Base-by-base conservation (phyloP, 1,284 basidiomycete genomes). In the Quambalaria eucalypti region DNA sequence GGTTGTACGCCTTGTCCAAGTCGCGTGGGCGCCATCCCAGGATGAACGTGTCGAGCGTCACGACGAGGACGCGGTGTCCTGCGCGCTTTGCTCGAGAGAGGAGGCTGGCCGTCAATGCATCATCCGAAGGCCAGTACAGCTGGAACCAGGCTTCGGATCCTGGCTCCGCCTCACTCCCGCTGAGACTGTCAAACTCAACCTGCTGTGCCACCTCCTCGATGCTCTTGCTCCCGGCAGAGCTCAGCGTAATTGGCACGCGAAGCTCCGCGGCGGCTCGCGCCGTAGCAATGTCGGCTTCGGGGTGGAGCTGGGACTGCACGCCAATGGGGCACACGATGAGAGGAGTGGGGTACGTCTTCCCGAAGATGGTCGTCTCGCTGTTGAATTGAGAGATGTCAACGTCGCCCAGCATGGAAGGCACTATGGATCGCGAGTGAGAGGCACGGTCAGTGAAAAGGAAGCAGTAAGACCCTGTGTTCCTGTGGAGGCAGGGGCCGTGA, bases 51-150 rank as follows among this genome's bases (percentile, higher is more conserved):
- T 71, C 69, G 10, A 71, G 59, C 10, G 69, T 71, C n/a, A 71
- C 64, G 47, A 88, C 81, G 29, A 88, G 82, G 21, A 82, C 82
- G 6, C 77, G 81, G 76, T 81, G 88, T 1, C 85, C 84, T 29
- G 76, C 81, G 5, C 77, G 79, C 68, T 87, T 86, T 42, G 83
- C 85, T 12, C 86, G 81, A 4, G 73, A 73, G 12, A 89, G 79
- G 26, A 88, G 62, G 16, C 84, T 86, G 21, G 82, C 73, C 0
- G 85, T 85, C 8, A 87, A 72, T 2, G 84, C 84, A 57, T 84
- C 77, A 38, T 81, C 78, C 25, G 75, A 75, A 1, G 86, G 85
- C 86, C 81, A 74, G 59, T 73, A 71, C 28, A 71, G 64, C 59
- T 71, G 69, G 60, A 65, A 73, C 61, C 64, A 70, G 6, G 59